phyloP scores from a whole-genome alignment of 352 stramenopile species.

The Globisporangium carolinianum region DNA sequence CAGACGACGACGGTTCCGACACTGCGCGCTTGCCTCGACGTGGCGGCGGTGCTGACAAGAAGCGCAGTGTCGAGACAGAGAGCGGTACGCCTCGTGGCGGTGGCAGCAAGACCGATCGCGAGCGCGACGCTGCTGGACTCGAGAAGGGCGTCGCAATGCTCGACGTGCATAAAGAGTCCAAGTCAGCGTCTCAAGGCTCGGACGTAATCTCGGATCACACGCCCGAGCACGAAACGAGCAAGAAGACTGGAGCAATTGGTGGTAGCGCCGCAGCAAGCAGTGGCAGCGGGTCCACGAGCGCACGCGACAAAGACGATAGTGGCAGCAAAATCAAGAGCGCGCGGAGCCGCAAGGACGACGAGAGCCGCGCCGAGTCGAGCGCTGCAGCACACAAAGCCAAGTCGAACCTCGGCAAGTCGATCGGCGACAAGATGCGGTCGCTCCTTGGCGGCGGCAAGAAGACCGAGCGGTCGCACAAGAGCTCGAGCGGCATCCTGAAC shows the following conservation, averaged over 20 bases:
- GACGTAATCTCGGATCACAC: constrained; percentile 15
- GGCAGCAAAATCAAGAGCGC: constrained; percentile 12
- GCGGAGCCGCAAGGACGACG: constrained; percentile 41
- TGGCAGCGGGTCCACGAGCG: background rate
- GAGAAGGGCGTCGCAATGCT: constrained; percentile 34
- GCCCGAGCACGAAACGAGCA: constrained; percentile 9
- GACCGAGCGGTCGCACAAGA: constrained; percentile 46
- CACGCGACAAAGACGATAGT: background rate
- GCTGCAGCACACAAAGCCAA: constrained; percentile 30
- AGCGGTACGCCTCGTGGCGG: background rate
- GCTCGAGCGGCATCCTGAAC: constrained; percentile 74
- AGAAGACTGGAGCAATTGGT: background rate
- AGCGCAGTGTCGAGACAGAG: background rate
- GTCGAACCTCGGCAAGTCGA: constrained; percentile 55
- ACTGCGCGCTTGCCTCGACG: constrained; percentile 21
- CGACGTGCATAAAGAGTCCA: constrained; percentile 17
- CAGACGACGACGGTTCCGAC: constrained; percentile 23
- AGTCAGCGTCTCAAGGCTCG: constrained; percentile 13
- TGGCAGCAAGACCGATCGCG: background rate
- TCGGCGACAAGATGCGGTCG: constrained; percentile 78
- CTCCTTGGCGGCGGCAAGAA: constrained; percentile 73
- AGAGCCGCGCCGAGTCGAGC: constrained; percentile 30
- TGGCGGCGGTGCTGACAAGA: background rate
- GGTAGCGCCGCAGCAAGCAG: background rate
- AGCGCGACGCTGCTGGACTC: constrained; percentile 1